Conservation (phyloP, 2,329 filamentous ascomycete genomes). For the Capronia americana region DNA sequence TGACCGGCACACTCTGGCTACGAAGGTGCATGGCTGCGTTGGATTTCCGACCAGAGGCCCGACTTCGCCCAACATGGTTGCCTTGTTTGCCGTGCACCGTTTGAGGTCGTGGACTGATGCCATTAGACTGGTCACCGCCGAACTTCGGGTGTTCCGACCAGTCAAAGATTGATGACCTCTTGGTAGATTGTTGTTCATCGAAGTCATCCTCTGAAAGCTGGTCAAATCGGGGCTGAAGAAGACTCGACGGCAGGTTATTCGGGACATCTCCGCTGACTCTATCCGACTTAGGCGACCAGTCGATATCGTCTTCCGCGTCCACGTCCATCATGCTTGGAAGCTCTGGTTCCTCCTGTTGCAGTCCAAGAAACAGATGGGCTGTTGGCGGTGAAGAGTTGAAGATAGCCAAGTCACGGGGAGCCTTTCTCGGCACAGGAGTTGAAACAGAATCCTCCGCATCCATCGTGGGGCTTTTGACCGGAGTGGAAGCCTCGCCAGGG, state of each 20-base stretch:
- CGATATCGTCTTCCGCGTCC: slow-evolving; percentile 35
- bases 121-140: slow-evolving; percentile 59
- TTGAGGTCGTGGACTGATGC: slow-evolving; percentile 62
- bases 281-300: slow-evolving; percentile 36
- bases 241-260: slow-evolving; percentile 10
- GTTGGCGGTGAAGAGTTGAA: slow-evolving; percentile 33
- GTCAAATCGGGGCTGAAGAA: slow-evolving; percentile 28
- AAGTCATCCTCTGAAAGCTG: slow-evolving; percentile 29
- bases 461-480: slow-evolving; percentile 26
- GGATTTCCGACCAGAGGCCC: slow-evolving; percentile 62
- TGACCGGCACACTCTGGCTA: slow-evolving; percentile 69
- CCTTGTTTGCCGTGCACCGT: slow-evolving; percentile 70
- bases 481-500: slow-evolving; percentile 30
- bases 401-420: slow-evolving; percentile 14
- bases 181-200: slow-evolving; percentile 45
- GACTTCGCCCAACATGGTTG: slow-evolving; percentile 61
- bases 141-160: slow-evolving; percentile 66
- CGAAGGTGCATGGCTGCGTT: slow-evolving; percentile 67
- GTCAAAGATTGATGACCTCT: slow-evolving; percentile 65
- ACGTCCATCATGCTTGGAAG: slow-evolving; percentile 32
- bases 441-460: slow-evolving; percentile 31
- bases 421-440: slow-evolving; percentile 31
- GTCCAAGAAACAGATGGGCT: slow-evolving; percentile 14
- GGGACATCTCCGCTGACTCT: not conserved
- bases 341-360: slow-evolving; percentile 28